Evolutionary conservation across 2,329 filamentous ascomycete genomes (phyloP).

Genomic region (Trichoderma sp.): DNA sequence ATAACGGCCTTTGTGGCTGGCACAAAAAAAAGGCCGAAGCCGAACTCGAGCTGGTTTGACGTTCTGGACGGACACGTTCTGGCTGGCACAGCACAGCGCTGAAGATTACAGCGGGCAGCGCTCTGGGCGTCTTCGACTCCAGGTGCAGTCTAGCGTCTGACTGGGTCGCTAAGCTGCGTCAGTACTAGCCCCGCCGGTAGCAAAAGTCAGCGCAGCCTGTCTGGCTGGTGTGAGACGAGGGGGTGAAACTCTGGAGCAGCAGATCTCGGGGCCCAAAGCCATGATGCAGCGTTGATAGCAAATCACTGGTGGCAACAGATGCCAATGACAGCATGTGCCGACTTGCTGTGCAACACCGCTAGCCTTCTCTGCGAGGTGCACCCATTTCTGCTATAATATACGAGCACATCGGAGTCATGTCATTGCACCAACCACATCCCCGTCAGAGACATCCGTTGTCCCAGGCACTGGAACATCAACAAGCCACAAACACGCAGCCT

Average conservation of each 20-base stretch:
- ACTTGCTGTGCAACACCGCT: too few species aligned
- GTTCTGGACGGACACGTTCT: not conserved
- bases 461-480: not conserved
- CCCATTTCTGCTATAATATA: too few species aligned
- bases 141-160: not conserved
- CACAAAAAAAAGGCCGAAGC: not conserved
- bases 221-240: not conserved
- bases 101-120: not conserved
- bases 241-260: slow-evolving; percentile 7
- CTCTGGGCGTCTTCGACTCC: not conserved
- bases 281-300: not conserved
- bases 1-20: not conserved
- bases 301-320: not conserved
- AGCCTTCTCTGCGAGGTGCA: too few species aligned
- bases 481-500: not conserved
- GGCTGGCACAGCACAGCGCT: not conserved
- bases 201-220: not conserved
- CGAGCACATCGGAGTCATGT: not conserved
- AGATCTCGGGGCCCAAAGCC: not conserved
- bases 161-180: slow-evolving; percentile 13
- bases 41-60: not conserved
- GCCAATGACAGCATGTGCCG: too few species aligned
- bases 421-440: not conserved
- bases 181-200: slow-evolving; percentile 7
- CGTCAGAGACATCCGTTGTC: not conserved